Evolutionary conservation across 192 early-diverging fungal species (phyloP), one percentile per base, ranked within the genome.

Genomic region (Entomortierella chlamydospora): DNA sequence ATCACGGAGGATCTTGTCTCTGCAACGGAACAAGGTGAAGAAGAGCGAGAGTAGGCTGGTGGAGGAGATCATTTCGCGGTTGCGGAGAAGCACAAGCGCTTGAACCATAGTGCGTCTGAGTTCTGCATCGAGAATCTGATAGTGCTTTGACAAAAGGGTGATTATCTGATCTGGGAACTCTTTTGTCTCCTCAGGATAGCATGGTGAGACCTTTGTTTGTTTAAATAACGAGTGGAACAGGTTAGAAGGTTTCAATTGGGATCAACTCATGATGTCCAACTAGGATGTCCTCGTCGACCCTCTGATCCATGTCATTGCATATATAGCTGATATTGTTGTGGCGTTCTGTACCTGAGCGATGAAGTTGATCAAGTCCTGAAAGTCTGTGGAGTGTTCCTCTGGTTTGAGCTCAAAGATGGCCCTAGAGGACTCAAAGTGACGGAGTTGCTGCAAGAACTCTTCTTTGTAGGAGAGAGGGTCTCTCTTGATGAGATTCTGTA

Each of bases 401-500:
- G 97, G 96, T 83, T 97, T 97, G 57, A 97, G 87, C 64, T 89
- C 84, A 81, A 98, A 95, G 70, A 99, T 95, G 34, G 88, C 86
- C 63, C 98, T 87, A 64, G 87, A 89, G 9, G 95, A 90, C 72
- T 95, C 91, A 87, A 91, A 98, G 83, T 99, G 97, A 70, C 95
- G 86, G 81, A 91, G 89, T 85, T 99, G 98, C 81, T 95, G 95
- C 53, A 89, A 71, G 70, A 99, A 99, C 85, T 99, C 98, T 49
- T 95, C 93, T 56, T 88, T 86, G 86, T 99, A 99, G 20, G 96
- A 97, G 58, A 81, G 80, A 11, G 96, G 91, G 79, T 99, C 98
- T 33, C 98, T 87, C 83, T 97, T 97, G 82, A 99, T 96, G 53
- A 97, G 88, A 83, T 99, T 99, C 86, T 99, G 98, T 64, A 99